A percentile compares a stretch with the other conserved stretches of the same genome.
Evolutionary conservation across 768 basidiomycete species (phyloP).

Genomic region (Boletus edulis): DNA sequence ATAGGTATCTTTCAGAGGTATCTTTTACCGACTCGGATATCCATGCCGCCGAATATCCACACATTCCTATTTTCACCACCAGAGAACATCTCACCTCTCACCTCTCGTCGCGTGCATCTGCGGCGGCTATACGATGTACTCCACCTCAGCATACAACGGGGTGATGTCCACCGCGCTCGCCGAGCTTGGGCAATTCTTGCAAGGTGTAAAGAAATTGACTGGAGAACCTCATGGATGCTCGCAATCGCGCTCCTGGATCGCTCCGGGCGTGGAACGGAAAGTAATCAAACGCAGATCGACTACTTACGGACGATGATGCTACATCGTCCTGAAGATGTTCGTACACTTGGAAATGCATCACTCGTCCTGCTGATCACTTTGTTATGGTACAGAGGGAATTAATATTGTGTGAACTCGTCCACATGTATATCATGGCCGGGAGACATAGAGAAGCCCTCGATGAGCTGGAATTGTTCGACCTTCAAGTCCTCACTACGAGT

Average conservation of each 20-base stretch:
- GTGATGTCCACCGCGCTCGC: constrained; percentile 60
- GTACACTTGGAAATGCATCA: constrained; percentile 18
- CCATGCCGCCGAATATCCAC: constrained; percentile 32
- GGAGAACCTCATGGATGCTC: constrained; percentile 69
- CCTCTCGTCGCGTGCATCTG: constrained; percentile 68
- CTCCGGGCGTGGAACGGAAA: constrained; percentile 26
- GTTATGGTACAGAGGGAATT: constrained; percentile 54
- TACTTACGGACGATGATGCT: constrained; percentile 73
- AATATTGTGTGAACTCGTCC: constrained; percentile 73
- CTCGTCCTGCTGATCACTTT: constrained; percentile 11
- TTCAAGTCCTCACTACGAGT: neutral
- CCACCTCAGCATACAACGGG: constrained; percentile 65
- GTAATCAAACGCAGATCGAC: constrained; percentile 43
- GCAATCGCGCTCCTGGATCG: constrained; percentile 56
- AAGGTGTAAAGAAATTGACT: constrained; percentile 75
- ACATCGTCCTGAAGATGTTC: constrained; percentile 63
- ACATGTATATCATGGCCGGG: constrained; percentile 58
- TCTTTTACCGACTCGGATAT: neutral
- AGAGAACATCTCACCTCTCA: constrained; percentile 46
- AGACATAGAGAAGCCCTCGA: constrained; percentile 72
- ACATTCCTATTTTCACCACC: constrained; percentile 62
- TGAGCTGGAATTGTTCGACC: constrained; percentile 77
- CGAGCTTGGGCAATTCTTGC: constrained; percentile 73
- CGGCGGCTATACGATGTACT: constrained; percentile 73
- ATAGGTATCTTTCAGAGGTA: neutral